Conservation (phyloP, 345 rosid genomes). For the Linum tenue region DNA sequence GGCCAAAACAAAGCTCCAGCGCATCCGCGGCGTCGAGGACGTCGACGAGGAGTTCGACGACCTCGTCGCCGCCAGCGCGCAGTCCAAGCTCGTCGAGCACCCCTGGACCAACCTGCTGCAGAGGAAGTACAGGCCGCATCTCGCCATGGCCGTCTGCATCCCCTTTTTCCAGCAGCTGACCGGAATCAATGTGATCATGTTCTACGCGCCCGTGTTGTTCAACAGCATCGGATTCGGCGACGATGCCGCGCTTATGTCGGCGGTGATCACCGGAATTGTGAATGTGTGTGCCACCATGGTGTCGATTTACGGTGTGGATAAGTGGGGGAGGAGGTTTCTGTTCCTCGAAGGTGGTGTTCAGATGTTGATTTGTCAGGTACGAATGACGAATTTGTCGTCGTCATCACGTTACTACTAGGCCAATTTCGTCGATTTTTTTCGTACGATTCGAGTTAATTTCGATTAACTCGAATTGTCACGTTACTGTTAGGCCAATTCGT, state of each 20-base stretch:
- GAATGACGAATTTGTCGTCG: not conserved
- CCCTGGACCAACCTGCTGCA: constrained; percentile 77
- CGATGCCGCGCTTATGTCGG: constrained; percentile 70
- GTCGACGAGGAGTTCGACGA: constrained; percentile 73
- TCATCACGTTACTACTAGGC: too few species aligned
- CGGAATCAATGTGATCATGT: constrained; percentile 82
- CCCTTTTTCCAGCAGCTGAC: constrained; percentile 87
- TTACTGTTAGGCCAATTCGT: too few species aligned
- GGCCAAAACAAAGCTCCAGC: constrained; percentile 49
- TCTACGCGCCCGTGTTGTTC: constrained; percentile 85
- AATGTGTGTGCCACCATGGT: constrained; percentile 59
- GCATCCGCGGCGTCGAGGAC: constrained; percentile 62
- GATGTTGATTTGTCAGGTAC: constrained; percentile 83
- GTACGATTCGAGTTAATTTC: not conserved
- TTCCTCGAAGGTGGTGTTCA: constrained; percentile 79
- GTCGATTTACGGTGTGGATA: constrained; percentile 73
- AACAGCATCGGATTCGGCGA: constrained; percentile 58
- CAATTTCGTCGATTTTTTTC: too few species aligned
- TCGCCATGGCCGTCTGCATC: constrained; percentile 60
- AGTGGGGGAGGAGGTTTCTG: constrained; percentile 73
- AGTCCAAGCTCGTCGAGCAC: constrained; percentile 54
- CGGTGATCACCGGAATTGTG: constrained; percentile 66
- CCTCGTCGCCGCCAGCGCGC: constrained; percentile 65
- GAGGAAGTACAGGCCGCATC: constrained; percentile 78
- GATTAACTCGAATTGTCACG: too few species aligned